Evolutionary conservation across 208 protist species (phyloP), one percentile per base, ranked within the genome.

Genomic region (Porcisia hertigi): DNA sequence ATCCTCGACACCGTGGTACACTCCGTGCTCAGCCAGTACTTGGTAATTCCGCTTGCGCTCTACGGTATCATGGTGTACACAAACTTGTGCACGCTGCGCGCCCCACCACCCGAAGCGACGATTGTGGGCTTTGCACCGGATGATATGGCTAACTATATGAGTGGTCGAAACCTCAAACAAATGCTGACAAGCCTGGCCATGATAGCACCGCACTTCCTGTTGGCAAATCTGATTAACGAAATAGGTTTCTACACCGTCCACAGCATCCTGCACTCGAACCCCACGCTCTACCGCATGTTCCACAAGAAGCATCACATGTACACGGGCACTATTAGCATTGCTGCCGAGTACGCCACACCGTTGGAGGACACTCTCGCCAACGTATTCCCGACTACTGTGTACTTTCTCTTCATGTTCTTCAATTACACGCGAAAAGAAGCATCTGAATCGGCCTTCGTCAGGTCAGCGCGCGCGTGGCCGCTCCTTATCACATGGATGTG

Each of bases 231-330:
- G 20, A 41, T 87, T 59, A 92, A 92, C 67, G 85, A 89, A 60
- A 54, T 86, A 0, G 83, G 86, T 36, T 89, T 89, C 79, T 92
- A 83, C 81, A 71, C 73, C 20, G 77, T 66, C 6, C 85, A 92
- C 80, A 69, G 82, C 47, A 69, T 71, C 4, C 58, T 92, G 77
- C 85, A 89, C 63, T 82, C 77, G 1, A 80, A 81, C 75, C 72
- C 82, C 20, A 77, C 59, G 0, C 73, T 86, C 6, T 93, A 88
- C 69, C 69, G 77, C 23, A n/a, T 81, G 39, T 86, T 93, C 62
- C 87, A 93, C 79, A 91, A 91, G 79, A 78, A 89, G 80, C 87
- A 93, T 71, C 89, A 93, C 77, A 79, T 79, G 75, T 93, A 91
- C 77, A 88, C 79, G 20, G 87, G 87, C 62, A 89, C 87, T 1